Conservation (phyloP, 2,329 filamentous ascomycete species). For the Colletotrichum simmondsii region DNA sequence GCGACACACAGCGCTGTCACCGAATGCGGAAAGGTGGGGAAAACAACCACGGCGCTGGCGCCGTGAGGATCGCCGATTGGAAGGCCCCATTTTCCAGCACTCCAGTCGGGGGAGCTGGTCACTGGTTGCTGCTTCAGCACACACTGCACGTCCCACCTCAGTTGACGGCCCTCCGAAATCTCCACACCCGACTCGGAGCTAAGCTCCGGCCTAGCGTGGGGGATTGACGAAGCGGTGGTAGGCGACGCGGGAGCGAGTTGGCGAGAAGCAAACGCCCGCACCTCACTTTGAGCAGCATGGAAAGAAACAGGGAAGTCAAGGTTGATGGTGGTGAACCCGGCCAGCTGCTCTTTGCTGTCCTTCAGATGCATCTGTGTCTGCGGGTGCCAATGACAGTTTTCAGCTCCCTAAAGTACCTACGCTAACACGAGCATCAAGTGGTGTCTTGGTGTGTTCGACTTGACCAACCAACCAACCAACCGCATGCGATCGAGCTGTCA, state of each 20-base stretch:
- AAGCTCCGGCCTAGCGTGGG: slow-evolving; percentile 21
- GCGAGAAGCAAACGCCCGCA: neutral
- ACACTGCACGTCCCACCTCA: neutral
- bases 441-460: neutral
- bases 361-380: neutral
- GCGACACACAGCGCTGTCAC: neutral
- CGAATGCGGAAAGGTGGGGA: slow-evolving; percentile 20
- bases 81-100: neutral
- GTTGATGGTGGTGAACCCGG: too few relatives aligned
- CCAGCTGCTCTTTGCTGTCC: neutral
- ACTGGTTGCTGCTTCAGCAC: neutral
- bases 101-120: neutral
- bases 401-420: neutral
- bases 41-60: neutral
- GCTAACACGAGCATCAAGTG: neutral
- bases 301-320: neutral
- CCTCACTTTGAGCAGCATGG: neutral
- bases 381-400: neutral
- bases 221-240: neutral
- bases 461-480: neutral
- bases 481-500: neutral
- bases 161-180: neutral
- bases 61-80: slow-evolving; percentile 18
- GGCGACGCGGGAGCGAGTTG: neutral
- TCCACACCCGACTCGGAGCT: slow-evolving; percentile 17